phyloP scores from a whole-genome alignment of 2,329 filamentous ascomycete species.

The Scleromitrula shiraiana region DNA sequence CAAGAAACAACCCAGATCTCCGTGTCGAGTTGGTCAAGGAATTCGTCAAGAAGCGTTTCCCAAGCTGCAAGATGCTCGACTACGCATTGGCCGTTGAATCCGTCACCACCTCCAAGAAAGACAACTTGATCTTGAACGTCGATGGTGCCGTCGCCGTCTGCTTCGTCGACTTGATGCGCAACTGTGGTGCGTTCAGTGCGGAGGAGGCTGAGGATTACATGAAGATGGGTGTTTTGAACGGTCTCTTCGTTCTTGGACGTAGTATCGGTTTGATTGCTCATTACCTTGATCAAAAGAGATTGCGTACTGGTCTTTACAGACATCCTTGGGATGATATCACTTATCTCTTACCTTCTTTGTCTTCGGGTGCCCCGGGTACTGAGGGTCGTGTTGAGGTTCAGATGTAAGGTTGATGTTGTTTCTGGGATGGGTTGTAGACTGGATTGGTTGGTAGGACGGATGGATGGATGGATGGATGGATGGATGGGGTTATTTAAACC shows the following conservation, averaged over 20 bases:
- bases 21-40: constrained; percentile 99
- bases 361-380: constrained; percentile 60
- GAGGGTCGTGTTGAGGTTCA: constrained; percentile 88
- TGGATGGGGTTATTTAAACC: too few relatives aligned
- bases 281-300: constrained; percentile 98
- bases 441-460: constrained; percentile 1
- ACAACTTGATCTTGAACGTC: constrained; percentile 99
- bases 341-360: constrained; percentile 79
- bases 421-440: too few relatives aligned
- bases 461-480: background rate
- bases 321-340: constrained; percentile 99
- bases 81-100: constrained; percentile 97
- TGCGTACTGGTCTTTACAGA: constrained; percentile 96
- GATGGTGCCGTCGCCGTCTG: constrained; percentile 97
- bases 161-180: constrained; percentile 96
- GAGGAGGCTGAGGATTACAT: constrained; percentile 99
- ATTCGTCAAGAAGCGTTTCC: constrained; percentile 96
- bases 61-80: constrained; percentile 95
- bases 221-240: constrained; percentile 98
- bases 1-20: constrained; percentile 98
- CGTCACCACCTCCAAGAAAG: constrained; percentile 99
- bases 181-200: constrained; percentile 90
- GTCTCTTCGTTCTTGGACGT: constrained; percentile 95
- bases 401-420: constrained; percentile 38
- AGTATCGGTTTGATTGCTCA: constrained; percentile 99